Evolutionary conservation across 1,284 basidiomycete genomes (phyloP).

Genomic region (Calocybe gambosa): DNA sequence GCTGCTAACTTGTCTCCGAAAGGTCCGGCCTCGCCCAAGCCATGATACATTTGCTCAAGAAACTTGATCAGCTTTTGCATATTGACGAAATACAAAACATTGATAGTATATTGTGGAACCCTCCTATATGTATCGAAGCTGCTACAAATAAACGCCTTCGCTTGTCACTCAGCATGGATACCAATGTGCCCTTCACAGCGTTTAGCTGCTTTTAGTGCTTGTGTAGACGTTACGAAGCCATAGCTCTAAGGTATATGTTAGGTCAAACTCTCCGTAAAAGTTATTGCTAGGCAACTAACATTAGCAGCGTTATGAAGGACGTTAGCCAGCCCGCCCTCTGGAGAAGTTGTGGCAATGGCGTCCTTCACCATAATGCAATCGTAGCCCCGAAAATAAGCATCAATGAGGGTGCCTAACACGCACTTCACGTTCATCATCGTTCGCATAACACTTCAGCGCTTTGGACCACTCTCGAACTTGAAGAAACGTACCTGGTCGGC

Average conservation of each 20-base stretch:
- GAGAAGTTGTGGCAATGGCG: constrained; percentile 56
- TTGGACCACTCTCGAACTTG: neutral
- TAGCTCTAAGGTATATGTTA: constrained; percentile 36
- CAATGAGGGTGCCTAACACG: constrained; percentile 58
- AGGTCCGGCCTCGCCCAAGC: constrained; percentile 26
- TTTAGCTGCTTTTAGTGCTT: constrained; percentile 24
- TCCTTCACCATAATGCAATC: constrained; percentile 55
- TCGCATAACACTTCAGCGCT: neutral
- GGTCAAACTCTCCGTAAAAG: neutral
- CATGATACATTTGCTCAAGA: constrained; percentile 1
- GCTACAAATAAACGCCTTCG: neutral
- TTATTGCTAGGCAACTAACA: constrained; percentile 29
- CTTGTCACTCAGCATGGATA: no score
- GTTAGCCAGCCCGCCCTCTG: constrained; percentile 52
- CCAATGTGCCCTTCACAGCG: no score
- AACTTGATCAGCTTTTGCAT: neutral
- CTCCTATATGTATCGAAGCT: neutral
- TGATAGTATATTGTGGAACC: neutral
- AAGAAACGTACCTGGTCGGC: constrained; percentile 48
- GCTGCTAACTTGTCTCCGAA: constrained; percentile 4
- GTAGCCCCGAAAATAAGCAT: constrained; percentile 60
- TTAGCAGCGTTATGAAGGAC: constrained; percentile 51
- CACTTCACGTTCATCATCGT: constrained; percentile 33
- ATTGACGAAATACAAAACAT: neutral
- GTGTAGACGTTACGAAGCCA: constrained; percentile 53